phyloP scores from a whole-genome alignment of 1,284 basidiomycete species.

The Coriolopsis trogii region DNA sequence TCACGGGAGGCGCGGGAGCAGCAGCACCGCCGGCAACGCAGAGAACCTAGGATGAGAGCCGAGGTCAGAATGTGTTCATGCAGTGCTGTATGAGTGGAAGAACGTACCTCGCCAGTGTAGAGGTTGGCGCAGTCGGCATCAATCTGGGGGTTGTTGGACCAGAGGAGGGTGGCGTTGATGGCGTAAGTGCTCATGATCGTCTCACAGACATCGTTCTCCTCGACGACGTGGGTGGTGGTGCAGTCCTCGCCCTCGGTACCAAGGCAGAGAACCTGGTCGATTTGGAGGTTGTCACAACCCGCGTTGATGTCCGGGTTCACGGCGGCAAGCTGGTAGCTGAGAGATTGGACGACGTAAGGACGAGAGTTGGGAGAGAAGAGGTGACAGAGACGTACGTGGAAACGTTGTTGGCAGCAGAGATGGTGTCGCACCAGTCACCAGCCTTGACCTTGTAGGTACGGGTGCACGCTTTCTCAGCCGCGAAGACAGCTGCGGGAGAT shows the following conservation, averaged over 20 bases:
- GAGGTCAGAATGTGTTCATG: conserved; percentile 10
- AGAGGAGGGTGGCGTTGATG: conserved; percentile 55
- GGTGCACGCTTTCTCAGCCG: conserved; percentile 54
- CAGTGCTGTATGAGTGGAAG: not conserved
- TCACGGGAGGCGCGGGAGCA: conserved; percentile 44
- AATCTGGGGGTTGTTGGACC: conserved; percentile 71
- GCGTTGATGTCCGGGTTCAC: conserved; percentile 58
- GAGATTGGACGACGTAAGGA: conserved; percentile 14
- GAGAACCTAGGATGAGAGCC: conserved; percentile 45
- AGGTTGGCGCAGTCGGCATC: conserved; percentile 58
- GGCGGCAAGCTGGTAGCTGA: conserved; percentile 72
- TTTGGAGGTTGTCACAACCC: conserved; percentile 58
- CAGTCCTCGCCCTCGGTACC: conserved; percentile 37
- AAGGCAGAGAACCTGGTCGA: conserved; percentile 45
- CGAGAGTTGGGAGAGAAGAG: not conserved
- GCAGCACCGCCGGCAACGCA: conserved; percentile 44
- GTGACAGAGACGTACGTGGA: conserved; percentile 55
- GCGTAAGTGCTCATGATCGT: conserved; percentile 37
- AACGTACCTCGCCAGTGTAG: conserved; percentile 66
- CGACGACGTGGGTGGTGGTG: conserved; percentile 45
- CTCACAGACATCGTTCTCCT: conserved; percentile 53
- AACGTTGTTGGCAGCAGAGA: conserved; percentile 64
- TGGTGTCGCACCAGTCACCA: conserved; percentile 70
- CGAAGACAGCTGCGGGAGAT: conserved; percentile 40
- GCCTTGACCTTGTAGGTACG: conserved; percentile 61